Evolutionary conservation across 148 eudicot species (phyloP).

Genomic region (Amaranthus palmeri): DNA sequence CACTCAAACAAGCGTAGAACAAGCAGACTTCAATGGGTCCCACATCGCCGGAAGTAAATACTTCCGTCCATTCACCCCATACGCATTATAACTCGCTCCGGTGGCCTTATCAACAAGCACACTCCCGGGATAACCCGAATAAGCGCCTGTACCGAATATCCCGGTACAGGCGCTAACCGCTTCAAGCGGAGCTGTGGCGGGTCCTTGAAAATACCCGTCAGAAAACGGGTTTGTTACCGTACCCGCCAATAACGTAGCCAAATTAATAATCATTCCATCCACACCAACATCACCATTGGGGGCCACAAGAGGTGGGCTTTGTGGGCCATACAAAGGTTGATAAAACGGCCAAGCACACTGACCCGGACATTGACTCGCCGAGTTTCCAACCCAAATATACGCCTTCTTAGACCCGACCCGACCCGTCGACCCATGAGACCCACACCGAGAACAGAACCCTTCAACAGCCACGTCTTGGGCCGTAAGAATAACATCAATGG

Average conservation of each 20-base stretch:
- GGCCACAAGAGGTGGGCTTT: constrained; percentile 39
- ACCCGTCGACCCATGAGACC: constrained; percentile 43
- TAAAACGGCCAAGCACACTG: constrained; percentile 64
- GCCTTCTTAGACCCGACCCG: constrained; percentile 21
- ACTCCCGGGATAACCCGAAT: constrained; percentile 46
- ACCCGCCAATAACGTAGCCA: constrained; percentile 51
- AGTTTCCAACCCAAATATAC: constrained; percentile 57
- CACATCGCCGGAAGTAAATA: constrained; percentile 60
- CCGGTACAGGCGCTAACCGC: constrained; percentile 66
- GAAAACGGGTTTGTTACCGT: constrained; percentile 54
- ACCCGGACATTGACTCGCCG: constrained; percentile 51
- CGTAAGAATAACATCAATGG: constrained; percentile 47
- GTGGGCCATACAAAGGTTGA: constrained; percentile 53
- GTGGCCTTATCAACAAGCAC: constrained; percentile 37
- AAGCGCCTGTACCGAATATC: constrained; percentile 51
- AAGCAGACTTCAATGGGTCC: constrained; percentile 43
- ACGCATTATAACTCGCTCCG: constrained; percentile 56
- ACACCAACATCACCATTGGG: constrained; percentile 58
- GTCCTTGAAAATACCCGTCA: constrained; percentile 55
- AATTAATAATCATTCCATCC: constrained; percentile 56
- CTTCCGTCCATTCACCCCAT: constrained; percentile 48
- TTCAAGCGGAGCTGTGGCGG: constrained; percentile 41
- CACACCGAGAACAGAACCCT: constrained; percentile 68
- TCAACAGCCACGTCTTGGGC: constrained; percentile 56
- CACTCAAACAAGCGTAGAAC: constrained; percentile 33